phyloP scores from a whole-genome alignment of 2,329 filamentous ascomycete species.

The Pyricularia pennisetigena region DNA sequence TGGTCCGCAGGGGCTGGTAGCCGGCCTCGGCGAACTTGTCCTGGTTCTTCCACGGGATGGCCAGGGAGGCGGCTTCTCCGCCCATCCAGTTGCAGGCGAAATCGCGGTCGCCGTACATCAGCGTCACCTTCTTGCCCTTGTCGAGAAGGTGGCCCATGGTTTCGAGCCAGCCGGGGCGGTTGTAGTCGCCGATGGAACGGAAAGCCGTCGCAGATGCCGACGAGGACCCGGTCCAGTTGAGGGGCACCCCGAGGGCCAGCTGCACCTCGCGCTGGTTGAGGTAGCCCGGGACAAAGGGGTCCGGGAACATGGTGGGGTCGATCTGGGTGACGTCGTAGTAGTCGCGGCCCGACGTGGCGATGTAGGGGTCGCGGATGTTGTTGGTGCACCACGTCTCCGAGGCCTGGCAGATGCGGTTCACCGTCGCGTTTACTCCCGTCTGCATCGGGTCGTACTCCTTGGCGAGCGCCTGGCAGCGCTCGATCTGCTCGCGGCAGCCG shows the following conservation, averaged over 20 bases:
- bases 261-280: constrained; percentile 50
- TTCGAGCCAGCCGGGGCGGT: constrained; percentile 50
- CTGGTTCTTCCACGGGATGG: constrained; percentile 33
- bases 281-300: constrained; percentile 50
- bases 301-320: constrained; percentile 49
- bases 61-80: constrained; percentile 62
- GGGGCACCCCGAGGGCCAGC: constrained; percentile 48
- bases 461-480: constrained; percentile 36
- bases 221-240: constrained; percentile 48
- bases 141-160: constrained; percentile 51
- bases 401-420: constrained; percentile 39
- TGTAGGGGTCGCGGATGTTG: constrained; percentile 46
- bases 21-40: constrained; percentile 55
- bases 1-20: constrained; percentile 63
- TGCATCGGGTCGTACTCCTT: constrained; percentile 24
- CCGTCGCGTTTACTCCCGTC: constrained; percentile 26
- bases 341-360: constrained; percentile 40
- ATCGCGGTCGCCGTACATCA: constrained; percentile 60
- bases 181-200: constrained; percentile 45
- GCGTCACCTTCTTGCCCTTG: constrained; percentile 55
- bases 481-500: constrained; percentile 45
- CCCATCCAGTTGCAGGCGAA: constrained; percentile 62
- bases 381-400: constrained; percentile 45
- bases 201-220: constrained; percentile 36
- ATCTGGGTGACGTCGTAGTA: constrained; percentile 52